Evolutionary conservation across 2,329 filamentous ascomycete genomes (phyloP), one percentile per base, ranked within the genome.

Genomic region (Parasarocladium wereldwijsianum): DNA sequence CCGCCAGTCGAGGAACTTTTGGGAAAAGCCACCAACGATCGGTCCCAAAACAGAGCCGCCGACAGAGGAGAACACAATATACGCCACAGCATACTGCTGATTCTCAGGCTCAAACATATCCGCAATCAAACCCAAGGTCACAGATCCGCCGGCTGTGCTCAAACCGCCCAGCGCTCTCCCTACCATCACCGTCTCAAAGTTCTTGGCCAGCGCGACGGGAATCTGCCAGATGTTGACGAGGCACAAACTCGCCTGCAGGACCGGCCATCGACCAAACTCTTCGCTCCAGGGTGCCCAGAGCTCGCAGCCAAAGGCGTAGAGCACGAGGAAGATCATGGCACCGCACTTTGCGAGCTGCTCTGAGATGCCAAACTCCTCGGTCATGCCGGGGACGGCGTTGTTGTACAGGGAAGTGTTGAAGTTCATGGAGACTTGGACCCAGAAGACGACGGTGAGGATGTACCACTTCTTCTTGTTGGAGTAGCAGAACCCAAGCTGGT

Each of bases 201-300:
- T 85, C 6, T 70, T 72, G 0, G 78, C 77, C 23, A 85, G 53
- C 1, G 67, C 78, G 16, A 82, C 76, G 3, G 75, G 76, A 0
- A 84, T 49, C 38, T 82, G 76, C 61, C 68, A 87, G 31, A 86
- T 51, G 42, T 87, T 87, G 49, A 85, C 78, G 8, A 87, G 57
- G 38, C 77, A 65, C 31, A 8, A 12, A 21, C 18, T 15, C 12
- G 66, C 54, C 58, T 86, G 81, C 13, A 87, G 61, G 31, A 87
- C 66, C 2, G 75, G 75, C 58, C 74, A 79, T 27, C 82, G 70
- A 12, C 82, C 82, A 29, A 86, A 60, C 43, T 90, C 83, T 47
- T 90, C 82, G 26, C 71, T 79, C 79, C 81, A 90, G 0, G 82
- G 83, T 0, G 83, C 82, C 82, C 82, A 90, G 0, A 87, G 63